Percentiles rank a stretch among this genome's conserved stretches.
phyloP scores from a whole-genome alignment of 2,329 filamentous ascomycete genomes.

The Didymella pomorum region DNA sequence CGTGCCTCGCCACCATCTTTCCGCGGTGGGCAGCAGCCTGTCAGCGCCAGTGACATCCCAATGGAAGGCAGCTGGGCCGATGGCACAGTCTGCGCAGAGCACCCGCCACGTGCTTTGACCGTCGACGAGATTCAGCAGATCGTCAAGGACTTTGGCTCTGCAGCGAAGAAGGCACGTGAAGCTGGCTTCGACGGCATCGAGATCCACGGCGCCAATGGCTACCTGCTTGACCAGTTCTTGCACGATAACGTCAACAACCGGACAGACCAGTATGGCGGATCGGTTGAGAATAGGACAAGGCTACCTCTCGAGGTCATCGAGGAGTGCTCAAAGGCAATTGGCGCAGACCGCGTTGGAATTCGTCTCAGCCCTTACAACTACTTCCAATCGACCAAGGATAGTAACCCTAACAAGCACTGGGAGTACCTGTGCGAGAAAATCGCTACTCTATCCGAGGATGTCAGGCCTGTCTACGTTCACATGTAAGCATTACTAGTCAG shows the following conservation, averaged over 20 bases:
- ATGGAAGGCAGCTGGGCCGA: slow-evolving; percentile 53
- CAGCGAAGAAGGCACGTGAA: slow-evolving; percentile 49
- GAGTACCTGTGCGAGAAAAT: slow-evolving; percentile 55
- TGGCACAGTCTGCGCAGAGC: slow-evolving; percentile 48
- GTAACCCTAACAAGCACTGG: slow-evolving; percentile 57
- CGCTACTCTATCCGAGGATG: slow-evolving; percentile 38
- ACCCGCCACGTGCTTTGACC: slow-evolving; percentile 47
- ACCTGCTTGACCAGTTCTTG: slow-evolving; percentile 62
- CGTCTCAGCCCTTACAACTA: slow-evolving; percentile 48
- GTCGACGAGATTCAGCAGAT: slow-evolving; percentile 52
- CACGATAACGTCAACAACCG: slow-evolving; percentile 60
- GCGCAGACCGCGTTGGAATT: slow-evolving; percentile 45
- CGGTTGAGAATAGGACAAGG: slow-evolving; percentile 60
- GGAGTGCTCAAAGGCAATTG: slow-evolving; percentile 45
- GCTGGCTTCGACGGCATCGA: slow-evolving; percentile 53
- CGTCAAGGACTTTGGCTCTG: slow-evolving; percentile 51
- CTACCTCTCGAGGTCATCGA: slow-evolving; percentile 65
- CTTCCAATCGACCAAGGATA: slow-evolving; percentile 54
- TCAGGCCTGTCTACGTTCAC: slow-evolving; percentile 46
- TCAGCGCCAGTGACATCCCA: slow-evolving; percentile 53
- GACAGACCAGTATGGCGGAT: slow-evolving; percentile 61
- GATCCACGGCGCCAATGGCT: slow-evolving; percentile 53
- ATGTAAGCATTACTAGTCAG: too few relatives aligned
- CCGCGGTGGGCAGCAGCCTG: slow-evolving; percentile 48
- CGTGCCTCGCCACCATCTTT: slow-evolving; percentile 53